These are phyloP conservation scores for Corrigiola litoralis DNA, from an alignment of 179 eudicot genomes.

Conservation along the genomic window DNA sequence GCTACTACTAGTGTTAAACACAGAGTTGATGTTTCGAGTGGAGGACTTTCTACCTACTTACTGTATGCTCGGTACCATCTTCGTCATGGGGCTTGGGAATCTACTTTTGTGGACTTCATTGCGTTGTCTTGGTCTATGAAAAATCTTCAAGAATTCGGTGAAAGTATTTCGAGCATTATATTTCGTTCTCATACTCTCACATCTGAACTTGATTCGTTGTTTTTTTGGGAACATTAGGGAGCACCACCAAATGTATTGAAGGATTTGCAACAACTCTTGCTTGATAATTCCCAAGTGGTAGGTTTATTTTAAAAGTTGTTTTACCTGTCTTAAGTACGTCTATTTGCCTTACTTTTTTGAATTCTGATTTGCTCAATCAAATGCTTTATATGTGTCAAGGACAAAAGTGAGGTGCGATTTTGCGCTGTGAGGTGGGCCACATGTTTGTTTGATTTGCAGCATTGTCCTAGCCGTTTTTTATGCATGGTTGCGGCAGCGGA, in stretches of 20 bases:
- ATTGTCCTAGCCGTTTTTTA: conserved; percentile 88
- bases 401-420: conserved; percentile 91
- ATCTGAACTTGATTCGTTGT: background rate
- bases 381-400: conserved; percentile 36
- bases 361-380: background rate
- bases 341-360: background rate
- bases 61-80: background rate
- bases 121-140: conserved; percentile 1
- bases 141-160: background rate
- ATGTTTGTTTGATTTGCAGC: conserved; percentile 70
- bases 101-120: background rate
- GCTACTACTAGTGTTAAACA: too few species aligned
- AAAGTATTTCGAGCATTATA: background rate
- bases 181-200: conserved; percentile 1
- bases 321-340: background rate
- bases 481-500: conserved; percentile 96
- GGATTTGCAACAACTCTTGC: conserved; percentile 76
- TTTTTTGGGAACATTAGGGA: conserved; percentile 39
- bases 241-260: conserved; percentile 61
- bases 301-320: background rate
- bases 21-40: too few species aligned
- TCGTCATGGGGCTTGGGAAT: background rate
- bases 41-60: too few species aligned
- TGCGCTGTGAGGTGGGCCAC: conserved; percentile 98
- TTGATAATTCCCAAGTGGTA: conserved; percentile 84